These are phyloP conservation scores for Centaurea solstitialis DNA, from an alignment of 129 eudicot species.

Conservation along the genomic window DNA sequence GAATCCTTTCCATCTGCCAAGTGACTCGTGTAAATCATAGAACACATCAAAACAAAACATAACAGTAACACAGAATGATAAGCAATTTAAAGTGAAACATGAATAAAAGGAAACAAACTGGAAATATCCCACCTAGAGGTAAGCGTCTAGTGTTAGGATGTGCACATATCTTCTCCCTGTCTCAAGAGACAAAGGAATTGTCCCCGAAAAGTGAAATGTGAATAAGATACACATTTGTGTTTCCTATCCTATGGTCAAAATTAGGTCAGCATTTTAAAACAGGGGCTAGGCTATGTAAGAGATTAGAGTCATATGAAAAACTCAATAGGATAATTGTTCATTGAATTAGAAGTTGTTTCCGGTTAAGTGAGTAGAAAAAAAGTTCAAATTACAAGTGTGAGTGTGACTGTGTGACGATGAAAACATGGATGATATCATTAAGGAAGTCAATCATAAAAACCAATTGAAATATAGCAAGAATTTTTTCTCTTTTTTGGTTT, in stretches of 20 bases:
- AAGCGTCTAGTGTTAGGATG: background rate
- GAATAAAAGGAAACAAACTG: background rate
- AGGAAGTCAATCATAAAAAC: background rate
- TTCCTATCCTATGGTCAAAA: background rate
- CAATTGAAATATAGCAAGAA: background rate
- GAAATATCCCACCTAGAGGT: background rate
- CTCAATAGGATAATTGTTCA: background rate
- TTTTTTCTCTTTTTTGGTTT: background rate
- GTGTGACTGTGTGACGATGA: too few relatives aligned
- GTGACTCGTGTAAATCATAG: background rate
- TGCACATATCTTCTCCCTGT: background rate
- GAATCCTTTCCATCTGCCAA: constrained; percentile 69
- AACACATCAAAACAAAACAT: background rate
- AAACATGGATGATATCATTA: background rate
- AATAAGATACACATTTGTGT: background rate
- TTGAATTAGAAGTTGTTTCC: background rate
- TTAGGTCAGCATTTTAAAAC: background rate
- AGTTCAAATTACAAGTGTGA: background rate
- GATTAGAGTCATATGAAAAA: background rate
- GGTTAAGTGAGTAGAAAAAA: background rate
- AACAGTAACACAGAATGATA: background rate
- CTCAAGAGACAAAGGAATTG: background rate
- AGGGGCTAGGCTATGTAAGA: background rate
- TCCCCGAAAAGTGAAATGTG: background rate
- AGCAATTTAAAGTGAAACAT: background rate